phyloP scores from a whole-genome alignment of 1,284 basidiomycete genomes.

The Cryptococcus sp. region DNA sequence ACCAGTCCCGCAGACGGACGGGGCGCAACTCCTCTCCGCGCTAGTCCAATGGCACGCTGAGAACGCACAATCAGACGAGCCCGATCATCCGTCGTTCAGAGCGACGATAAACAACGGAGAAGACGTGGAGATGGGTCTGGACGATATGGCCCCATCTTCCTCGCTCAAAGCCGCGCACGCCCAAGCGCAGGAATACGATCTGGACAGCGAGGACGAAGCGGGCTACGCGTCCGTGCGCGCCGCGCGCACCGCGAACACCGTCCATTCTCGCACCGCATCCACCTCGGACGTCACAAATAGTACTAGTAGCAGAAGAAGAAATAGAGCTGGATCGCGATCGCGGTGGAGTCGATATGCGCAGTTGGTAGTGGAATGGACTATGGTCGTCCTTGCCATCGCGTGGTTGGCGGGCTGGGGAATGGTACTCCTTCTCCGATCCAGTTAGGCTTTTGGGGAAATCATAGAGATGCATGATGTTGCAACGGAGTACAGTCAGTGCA shows the following conservation, averaged over 20 bases:
- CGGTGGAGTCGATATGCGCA: too few relatives aligned
- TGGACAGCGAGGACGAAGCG: constrained; percentile 32
- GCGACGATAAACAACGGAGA: too few relatives aligned
- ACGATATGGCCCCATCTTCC: constrained; percentile 1
- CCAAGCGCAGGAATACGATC: constrained; percentile 23
- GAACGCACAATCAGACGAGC: constrained; percentile 9
- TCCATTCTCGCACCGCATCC: too few relatives aligned
- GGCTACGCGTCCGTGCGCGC: too few relatives aligned
- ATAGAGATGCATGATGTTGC: background rate
- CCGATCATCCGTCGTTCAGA: constrained; percentile 2
- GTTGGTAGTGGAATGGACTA: constrained; percentile 6
- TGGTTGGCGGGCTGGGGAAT: constrained; percentile 20
- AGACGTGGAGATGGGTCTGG: background rate
- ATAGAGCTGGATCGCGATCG: too few relatives aligned
- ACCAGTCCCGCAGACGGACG: constrained; percentile 46
- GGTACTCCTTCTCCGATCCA: constrained; percentile 19
- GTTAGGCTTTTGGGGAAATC: constrained; percentile 3
- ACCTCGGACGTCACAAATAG: too few relatives aligned
- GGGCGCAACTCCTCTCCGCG: constrained; percentile 39
- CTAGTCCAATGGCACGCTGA: constrained; percentile 25
- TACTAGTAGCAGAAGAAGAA: too few relatives aligned
- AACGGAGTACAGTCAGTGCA: background rate
- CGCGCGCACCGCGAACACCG: too few relatives aligned
- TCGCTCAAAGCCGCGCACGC: constrained; percentile 2
- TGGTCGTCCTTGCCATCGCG: constrained; percentile 5